phyloP scores from a whole-genome alignment of 2,329 filamentous ascomycete species.

The Apiospora pterosperma region DNA sequence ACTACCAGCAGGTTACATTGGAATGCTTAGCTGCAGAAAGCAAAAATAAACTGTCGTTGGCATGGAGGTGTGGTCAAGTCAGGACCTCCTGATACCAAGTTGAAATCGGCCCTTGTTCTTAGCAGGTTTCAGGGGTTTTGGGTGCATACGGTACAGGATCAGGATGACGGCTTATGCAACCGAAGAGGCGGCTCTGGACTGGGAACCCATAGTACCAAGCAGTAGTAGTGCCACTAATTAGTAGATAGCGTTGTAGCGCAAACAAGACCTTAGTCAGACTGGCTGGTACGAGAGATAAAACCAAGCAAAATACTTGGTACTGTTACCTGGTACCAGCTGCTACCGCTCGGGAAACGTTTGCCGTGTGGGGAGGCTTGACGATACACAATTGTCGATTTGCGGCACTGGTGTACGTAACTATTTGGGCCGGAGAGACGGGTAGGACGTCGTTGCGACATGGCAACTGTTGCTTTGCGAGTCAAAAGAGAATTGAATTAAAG shows the following conservation, averaged over 20 bases:
- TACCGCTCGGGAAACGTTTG: not conserved
- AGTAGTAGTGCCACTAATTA: not conserved
- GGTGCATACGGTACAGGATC: slow-evolving; percentile 6
- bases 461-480: not conserved
- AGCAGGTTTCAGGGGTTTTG: slow-evolving; percentile 51
- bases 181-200: slow-evolving; percentile 4
- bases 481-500: not conserved
- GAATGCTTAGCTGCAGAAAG: not conserved
- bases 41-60: not conserved
- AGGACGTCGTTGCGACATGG: not conserved
- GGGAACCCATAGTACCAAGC: not conserved
- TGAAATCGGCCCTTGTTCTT: slow-evolving; percentile 46
- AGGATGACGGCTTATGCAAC: slow-evolving; percentile 2
- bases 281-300: not conserved
- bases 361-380: not conserved
- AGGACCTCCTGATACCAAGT: slow-evolving; percentile 35
- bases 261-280: not conserved
- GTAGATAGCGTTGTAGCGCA: not conserved
- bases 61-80: not conserved
- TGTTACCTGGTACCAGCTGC: not conserved
- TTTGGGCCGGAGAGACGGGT: not conserved
- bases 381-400: not conserved
- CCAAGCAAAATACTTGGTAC: not conserved
- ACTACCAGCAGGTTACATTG: not conserved
- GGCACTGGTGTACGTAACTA: not conserved